A percentile compares a stretch with the other conserved stretches of the same genome.
phyloP scores from a whole-genome alignment of 2,329 filamentous ascomycete species.

The Nannizziopsis barbatae region DNA sequence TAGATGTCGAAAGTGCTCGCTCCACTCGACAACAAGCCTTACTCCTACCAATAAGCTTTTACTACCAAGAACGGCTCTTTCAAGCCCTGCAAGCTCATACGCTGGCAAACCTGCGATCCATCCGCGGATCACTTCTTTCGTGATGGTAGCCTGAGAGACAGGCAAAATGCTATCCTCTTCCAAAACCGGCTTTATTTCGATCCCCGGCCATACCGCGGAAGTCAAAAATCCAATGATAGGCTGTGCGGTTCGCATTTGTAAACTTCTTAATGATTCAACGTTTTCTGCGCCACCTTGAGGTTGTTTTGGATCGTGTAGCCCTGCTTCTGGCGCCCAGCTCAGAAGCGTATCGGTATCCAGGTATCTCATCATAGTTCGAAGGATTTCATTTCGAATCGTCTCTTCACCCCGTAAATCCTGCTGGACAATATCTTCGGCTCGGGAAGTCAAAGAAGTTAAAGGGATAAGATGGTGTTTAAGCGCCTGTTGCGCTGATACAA shows the following conservation, averaged over 20 bases:
- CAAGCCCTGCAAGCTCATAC: conserved; percentile 77
- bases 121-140: conserved; percentile 62
- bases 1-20: conserved; percentile 54
- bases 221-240: conserved; percentile 62
- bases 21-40: conserved; percentile 77
- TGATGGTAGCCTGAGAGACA: conserved; percentile 57
- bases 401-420: conserved; percentile 48
- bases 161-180: conserved; percentile 67
- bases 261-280: conserved; percentile 52
- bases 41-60: conserved; percentile 76
- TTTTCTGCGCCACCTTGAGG: conserved; percentile 23
- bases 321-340: conserved; percentile 64
- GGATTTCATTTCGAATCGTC: conserved; percentile 52
- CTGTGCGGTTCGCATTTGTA: conserved; percentile 59
- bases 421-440: conserved; percentile 66
- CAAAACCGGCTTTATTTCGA: conserved; percentile 70
- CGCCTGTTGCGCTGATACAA: conserved; percentile 71
- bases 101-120: conserved; percentile 64
- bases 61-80: conserved; percentile 69
- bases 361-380: conserved; percentile 65
- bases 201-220: conserved; percentile 68
- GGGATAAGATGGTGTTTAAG: conserved; percentile 80
- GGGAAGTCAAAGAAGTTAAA: conserved; percentile 70
- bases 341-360: conserved; percentile 84
- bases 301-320: conserved; percentile 39